These are phyloP conservation scores for Articulospora tetracladia DNA, from an alignment of 495 filamentous ascomycete genomes.

Conservation along the genomic window DNA sequence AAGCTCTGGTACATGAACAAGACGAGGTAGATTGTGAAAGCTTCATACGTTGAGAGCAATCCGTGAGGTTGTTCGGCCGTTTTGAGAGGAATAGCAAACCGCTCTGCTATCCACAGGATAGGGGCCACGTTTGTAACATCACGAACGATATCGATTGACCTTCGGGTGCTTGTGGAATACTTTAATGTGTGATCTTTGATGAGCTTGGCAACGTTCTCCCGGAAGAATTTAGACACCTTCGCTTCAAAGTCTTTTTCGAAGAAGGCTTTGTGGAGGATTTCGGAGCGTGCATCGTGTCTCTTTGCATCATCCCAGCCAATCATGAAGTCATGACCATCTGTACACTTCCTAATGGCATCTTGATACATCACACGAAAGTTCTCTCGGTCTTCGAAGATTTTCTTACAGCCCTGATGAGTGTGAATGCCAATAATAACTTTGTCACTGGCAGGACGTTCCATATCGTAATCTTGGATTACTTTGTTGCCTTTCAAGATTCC, in stretches of 20 bases:
- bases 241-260: slow-evolving; percentile 36
- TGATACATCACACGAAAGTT: slow-evolving; percentile 38
- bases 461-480: slow-evolving; percentile 33
- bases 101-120: slow-evolving; percentile 65
- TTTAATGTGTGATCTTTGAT: slow-evolving; percentile 33
- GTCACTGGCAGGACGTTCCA: slow-evolving; percentile 26
- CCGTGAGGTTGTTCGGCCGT: slow-evolving; percentile 62
- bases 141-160: slow-evolving; percentile 38
- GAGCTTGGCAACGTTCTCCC: slow-evolving; percentile 27
- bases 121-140: slow-evolving; percentile 60
- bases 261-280: slow-evolving; percentile 34
- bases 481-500: slow-evolving; percentile 51
- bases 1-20: slow-evolving; percentile 55
- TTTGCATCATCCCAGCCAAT: slow-evolving; percentile 36
- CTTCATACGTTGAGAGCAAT: slow-evolving; percentile 70
- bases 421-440: slow-evolving; percentile 30
- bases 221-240: slow-evolving; percentile 32
- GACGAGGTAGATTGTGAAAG: slow-evolving; percentile 69
- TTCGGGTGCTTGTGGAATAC: slow-evolving; percentile 23
- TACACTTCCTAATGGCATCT: slow-evolving; percentile 31
- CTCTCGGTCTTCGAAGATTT: slow-evolving; percentile 34
- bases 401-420: slow-evolving; percentile 36
- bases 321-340: slow-evolving; percentile 36
- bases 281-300: slow-evolving; percentile 29
- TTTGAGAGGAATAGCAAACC: slow-evolving; percentile 74